A percentile compares a stretch with the other conserved stretches of the same genome.
Evolutionary conservation across 768 basidiomycete genomes (phyloP).

Genomic region (Cyclocybe cylindracea): DNA sequence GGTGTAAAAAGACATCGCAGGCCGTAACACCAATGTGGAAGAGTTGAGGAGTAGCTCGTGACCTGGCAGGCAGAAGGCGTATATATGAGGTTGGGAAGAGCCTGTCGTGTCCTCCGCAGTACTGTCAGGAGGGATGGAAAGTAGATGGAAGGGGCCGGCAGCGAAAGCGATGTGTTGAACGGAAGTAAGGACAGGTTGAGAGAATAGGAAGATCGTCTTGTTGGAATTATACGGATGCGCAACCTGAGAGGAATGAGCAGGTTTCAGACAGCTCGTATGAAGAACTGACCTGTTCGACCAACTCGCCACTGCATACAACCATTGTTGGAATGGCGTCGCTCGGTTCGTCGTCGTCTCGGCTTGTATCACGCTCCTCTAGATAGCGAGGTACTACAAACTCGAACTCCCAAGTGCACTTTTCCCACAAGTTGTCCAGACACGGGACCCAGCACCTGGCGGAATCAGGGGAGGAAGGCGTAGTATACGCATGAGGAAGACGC

Average conservation of each 20-base stretch:
- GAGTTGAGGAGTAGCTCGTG: constrained; percentile 70
- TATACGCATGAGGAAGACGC: constrained; percentile 94
- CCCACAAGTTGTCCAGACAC: constrained; percentile 92
- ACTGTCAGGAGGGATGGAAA: constrained; percentile 65
- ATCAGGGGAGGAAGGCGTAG: constrained; percentile 84
- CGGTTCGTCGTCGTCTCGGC: constrained; percentile 48
- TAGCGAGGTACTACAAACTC: constrained; percentile 92
- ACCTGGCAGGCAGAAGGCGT: constrained; percentile 92
- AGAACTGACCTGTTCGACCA: constrained; percentile 82
- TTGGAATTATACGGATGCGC: constrained; percentile 91
- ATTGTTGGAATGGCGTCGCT: constrained; percentile 73
- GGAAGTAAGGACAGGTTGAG: constrained; percentile 83
- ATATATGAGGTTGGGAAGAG: constrained; percentile 72
- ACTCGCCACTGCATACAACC: constrained; percentile 92
- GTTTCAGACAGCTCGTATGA: constrained; percentile 1
- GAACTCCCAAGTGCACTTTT: constrained; percentile 98
- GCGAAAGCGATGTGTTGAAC: constrained; percentile 98
- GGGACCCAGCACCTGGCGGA: constrained; percentile 99
- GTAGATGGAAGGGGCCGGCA: constrained; percentile 89
- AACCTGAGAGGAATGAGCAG: constrained; percentile 49
- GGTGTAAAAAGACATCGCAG: constrained; percentile 90
- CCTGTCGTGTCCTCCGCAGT: constrained; percentile 62
- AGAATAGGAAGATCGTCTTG: constrained; percentile 94
- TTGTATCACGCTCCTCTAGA: constrained; percentile 60
- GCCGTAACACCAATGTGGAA: constrained; percentile 76